Conservation (phyloP, 768 basidiomycete genomes). For the Boletus bicolor region DNA sequence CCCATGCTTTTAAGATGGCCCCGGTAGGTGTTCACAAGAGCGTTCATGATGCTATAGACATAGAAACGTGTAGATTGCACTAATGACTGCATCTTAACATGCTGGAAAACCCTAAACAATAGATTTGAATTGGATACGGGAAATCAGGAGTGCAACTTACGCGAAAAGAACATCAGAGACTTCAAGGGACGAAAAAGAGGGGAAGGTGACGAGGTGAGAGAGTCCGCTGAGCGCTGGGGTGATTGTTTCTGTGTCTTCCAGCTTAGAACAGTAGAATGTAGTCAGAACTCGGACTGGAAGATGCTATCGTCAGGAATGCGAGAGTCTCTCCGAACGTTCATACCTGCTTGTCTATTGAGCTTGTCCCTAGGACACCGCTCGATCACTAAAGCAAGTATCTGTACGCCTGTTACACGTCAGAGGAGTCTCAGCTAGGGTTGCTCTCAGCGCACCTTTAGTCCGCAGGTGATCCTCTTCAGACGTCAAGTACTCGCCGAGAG, state of each 20-base stretch:
- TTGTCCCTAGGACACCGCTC: constrained; percentile 53
- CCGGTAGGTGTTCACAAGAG: constrained; percentile 35
- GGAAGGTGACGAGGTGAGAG: constrained; percentile 56
- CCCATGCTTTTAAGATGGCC: constrained; percentile 71
- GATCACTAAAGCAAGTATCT: constrained; percentile 74
- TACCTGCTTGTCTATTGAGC: constrained; percentile 82
- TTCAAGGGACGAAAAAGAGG: constrained; percentile 63
- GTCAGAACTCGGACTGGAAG: constrained; percentile 74
- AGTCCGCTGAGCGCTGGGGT: constrained; percentile 81
- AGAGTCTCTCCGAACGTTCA: constrained; percentile 17
- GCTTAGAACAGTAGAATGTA: constrained; percentile 79
- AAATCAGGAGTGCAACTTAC: constrained; percentile 40
- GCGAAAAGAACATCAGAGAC: constrained; percentile 54
- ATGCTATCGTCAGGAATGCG: background rate
- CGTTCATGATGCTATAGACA: constrained; percentile 80
- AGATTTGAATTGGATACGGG: background rate
- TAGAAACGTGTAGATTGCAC: constrained; percentile 78
- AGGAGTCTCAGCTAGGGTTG: background rate
- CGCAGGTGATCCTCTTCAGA: constrained; percentile 78
- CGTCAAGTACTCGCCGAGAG: constrained; percentile 83
- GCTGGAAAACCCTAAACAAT: constrained; percentile 57
- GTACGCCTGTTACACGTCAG: constrained; percentile 58
- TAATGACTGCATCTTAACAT: constrained; percentile 79
- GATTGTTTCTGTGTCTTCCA: constrained; percentile 82
- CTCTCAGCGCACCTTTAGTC: constrained; percentile 61